Conservation (phyloP, 1,284 basidiomycete genomes). For the Malassezia vespertilionis region DNA sequence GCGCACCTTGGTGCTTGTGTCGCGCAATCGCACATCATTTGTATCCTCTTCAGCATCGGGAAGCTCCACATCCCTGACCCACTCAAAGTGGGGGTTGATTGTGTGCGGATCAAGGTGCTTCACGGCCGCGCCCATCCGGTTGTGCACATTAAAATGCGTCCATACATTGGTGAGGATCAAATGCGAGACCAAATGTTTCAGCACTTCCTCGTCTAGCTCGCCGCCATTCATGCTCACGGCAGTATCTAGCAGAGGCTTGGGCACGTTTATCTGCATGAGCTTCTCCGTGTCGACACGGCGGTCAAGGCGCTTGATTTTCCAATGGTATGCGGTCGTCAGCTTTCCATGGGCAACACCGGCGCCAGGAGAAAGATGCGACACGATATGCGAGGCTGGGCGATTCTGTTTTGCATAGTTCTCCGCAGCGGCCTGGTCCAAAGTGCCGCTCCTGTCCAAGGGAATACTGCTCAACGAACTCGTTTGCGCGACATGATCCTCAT, state of each 20-base stretch:
- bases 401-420: too few species aligned
- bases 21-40: too few species aligned
- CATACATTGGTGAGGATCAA: conserved; percentile 20
- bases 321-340: conserved; percentile 5
- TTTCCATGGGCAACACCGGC: neutral
- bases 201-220: neutral
- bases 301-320: conserved; percentile 8
- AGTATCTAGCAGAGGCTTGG: too few species aligned
- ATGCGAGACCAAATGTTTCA: neutral
- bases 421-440: too few species aligned
- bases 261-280: too few species aligned
- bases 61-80: conserved; percentile 40
- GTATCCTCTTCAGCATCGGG: too few species aligned
- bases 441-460: too few species aligned
- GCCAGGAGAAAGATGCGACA: neutral
- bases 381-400: neutral
- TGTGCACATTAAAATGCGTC: conserved; percentile 29
- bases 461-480: neutral
- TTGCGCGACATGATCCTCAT: neutral
- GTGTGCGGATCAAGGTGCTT: conserved; percentile 21
- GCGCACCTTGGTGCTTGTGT: too few species aligned
- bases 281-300: neutral
- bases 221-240: neutral
- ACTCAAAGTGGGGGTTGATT: conserved; percentile 37
- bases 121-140: conserved; percentile 27